These are phyloP conservation scores for Trichoderma lentiforme DNA, from an alignment of 2,329 filamentous ascomycete species.

Conservation along the genomic window DNA sequence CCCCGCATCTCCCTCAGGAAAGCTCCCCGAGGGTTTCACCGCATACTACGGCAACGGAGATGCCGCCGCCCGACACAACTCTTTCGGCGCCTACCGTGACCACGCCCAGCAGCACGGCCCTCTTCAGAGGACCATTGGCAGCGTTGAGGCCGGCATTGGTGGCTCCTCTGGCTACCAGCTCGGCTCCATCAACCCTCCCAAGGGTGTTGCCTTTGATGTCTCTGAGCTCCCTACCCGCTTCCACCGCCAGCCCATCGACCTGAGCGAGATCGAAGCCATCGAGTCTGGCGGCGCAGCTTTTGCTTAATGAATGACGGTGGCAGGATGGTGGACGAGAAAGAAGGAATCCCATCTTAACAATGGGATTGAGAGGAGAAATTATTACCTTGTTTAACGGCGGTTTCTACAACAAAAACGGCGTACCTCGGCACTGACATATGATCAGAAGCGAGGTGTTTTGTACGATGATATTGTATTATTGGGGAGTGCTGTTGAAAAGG, in stretches of 20 bases:
- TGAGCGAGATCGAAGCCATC: constrained; percentile 90
- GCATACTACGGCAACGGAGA: constrained; percentile 28
- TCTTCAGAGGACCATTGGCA: constrained; percentile 57
- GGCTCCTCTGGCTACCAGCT: constrained; percentile 64
- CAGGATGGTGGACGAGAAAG: not conserved
- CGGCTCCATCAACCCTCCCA: constrained; percentile 65
- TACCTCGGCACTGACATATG: not conserved
- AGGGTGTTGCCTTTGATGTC: constrained; percentile 83
- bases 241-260: constrained; percentile 67
- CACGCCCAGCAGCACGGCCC: constrained; percentile 76
- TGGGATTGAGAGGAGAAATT: not conserved
- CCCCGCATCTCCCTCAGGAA: constrained; percentile 64
- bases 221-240: constrained; percentile 84
- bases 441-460: constrained; percentile 12
- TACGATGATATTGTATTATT: constrained; percentile 3
- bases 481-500: not conserved
- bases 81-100: constrained; percentile 74
- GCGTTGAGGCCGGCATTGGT: constrained; percentile 48
- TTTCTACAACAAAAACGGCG: constrained; percentile 11
- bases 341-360: not conserved
- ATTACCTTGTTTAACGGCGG: not conserved
- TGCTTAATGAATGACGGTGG: constrained; percentile 34
- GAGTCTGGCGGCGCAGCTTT: constrained; percentile 82
- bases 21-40: constrained; percentile 56
- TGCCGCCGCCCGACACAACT: constrained; percentile 44